Conservation (phyloP, 2,329 filamentous ascomycete genomes). For the Fusarium haematococcum region DNA sequence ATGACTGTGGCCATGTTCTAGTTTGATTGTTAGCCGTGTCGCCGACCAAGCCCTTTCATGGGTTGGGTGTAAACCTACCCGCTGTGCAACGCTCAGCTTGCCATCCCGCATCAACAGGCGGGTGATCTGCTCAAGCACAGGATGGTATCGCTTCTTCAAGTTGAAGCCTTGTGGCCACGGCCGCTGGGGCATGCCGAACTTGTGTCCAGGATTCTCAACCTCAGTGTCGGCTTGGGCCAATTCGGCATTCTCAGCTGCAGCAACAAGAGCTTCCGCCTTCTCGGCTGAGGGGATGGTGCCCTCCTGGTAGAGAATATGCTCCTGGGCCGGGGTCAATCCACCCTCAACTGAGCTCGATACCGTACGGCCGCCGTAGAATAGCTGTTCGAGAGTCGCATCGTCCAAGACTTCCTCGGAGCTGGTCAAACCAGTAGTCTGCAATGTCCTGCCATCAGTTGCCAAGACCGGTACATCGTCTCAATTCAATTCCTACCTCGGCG, state of each 20-base stretch:
- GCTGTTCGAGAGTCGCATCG: constrained; percentile 52
- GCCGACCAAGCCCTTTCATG: background rate
- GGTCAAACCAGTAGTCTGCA: constrained; percentile 26
- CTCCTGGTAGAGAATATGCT: constrained; percentile 56
- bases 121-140: constrained; percentile 86
- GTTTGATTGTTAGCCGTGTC: constrained; percentile 19
- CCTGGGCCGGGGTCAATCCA: constrained; percentile 57
- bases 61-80: constrained; percentile 64
- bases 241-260: constrained; percentile 36
- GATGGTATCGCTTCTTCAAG: constrained; percentile 86
- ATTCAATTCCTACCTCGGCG: constrained; percentile 41
- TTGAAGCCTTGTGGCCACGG: constrained; percentile 72
- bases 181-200: constrained; percentile 78
- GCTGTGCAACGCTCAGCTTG: constrained; percentile 90
- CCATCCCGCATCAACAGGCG: constrained; percentile 92
- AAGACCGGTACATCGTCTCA: constrained; percentile 7
- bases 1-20: constrained; percentile 90
- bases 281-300: constrained; percentile 54
- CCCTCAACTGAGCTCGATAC: constrained; percentile 46
- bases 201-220: constrained; percentile 69
- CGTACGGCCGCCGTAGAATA: constrained; percentile 52
- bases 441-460: constrained; percentile 30
- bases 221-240: constrained; percentile 29
- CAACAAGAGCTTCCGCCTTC: constrained; percentile 48
- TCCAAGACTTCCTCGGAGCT: constrained; percentile 43